Evolutionary conservation across 768 basidiomycete genomes (phyloP).

Genomic region (Naganishia friedmannii): DNA sequence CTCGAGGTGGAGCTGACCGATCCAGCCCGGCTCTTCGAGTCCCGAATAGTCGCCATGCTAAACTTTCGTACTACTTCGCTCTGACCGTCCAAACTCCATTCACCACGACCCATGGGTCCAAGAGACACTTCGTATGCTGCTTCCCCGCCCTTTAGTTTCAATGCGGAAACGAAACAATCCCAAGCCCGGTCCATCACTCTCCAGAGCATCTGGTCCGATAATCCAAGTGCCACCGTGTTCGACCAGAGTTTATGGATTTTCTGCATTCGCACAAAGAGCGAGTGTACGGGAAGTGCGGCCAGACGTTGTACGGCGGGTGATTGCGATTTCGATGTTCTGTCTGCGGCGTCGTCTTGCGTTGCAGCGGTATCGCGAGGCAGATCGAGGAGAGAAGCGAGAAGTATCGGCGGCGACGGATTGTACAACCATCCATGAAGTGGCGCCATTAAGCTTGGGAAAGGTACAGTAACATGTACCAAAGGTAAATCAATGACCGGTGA

Average conservation of each 20-base stretch:
- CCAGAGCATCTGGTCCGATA: conserved; percentile 68
- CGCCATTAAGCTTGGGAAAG: conserved; percentile 20
- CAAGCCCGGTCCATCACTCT: conserved; percentile 65
- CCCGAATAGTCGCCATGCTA: conserved; percentile 18
- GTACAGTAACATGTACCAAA: conserved; percentile 27
- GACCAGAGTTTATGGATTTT: conserved; percentile 67
- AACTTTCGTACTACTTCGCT: conserved; percentile 19
- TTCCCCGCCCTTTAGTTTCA: conserved; percentile 3
- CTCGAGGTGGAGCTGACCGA: not conserved
- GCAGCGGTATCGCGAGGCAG: not conserved
- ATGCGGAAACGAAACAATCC: conserved; percentile 38
- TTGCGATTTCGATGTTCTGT: not conserved
- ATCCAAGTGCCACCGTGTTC: conserved; percentile 68
- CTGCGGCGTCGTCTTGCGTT: not conserved
- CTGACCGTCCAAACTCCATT: not conserved
- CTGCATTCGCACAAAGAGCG: conserved; percentile 14
- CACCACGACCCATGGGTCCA: not conserved
- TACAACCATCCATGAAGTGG: conserved; percentile 27
- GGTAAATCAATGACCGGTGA: conserved; percentile 15
- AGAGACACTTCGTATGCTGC: conserved; percentile 2
- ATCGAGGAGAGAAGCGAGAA: conserved; percentile 23
- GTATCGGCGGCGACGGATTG: conserved; percentile 16
- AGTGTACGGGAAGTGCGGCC: conserved; percentile 9
- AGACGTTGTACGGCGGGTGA: not conserved
- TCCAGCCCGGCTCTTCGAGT: not conserved